Base-by-base conservation (phyloP, 1,284 basidiomycete genomes). In the Fomitopsis schrenkii region DNA sequence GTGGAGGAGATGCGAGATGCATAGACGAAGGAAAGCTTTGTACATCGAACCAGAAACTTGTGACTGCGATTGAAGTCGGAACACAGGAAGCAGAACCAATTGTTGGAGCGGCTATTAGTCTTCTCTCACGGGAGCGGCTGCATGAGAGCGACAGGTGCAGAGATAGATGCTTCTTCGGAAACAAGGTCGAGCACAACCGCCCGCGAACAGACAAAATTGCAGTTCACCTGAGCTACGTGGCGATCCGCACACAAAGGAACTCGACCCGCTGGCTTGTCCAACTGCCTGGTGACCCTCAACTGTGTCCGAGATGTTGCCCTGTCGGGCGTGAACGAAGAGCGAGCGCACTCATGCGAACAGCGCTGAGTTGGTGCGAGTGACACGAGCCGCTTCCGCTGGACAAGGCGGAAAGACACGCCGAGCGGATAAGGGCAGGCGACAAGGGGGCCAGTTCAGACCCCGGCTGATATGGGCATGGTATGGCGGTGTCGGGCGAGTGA, bases 341-440 rank as follows among this genome's bases (percentile, higher is more conserved):
- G 52, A 38, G 52, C 48, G 35, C 36, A 36, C 35, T 17, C 28
- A 28, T 22, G 33, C 52, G 52, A 22, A 15, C 30, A 54, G 35
- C 36, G 52, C 52, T 54, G 52, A 46, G 56, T 45, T 35, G 28
- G 26, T 40, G n/a, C 19, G 14, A 36, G 36, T 19, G 35, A 54
- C 52, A 40, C 36, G 52, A 38, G 35, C 52, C 52, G 56, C 45
- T 45, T 48, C 33, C 56, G 48, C 57, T n/a, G 48, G 44, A 53
- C 28, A 33, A 42, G 48, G 57, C 46, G 48, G 57, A 53, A 59
- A 40, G 57, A 58, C 42, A 44, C 33, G 17, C 45, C 42, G 57
- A 41, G 36, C 57, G 57, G 57, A 52, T 59, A 59, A 59, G n/a
- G 17, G n/a, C 28, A 48, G 41, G 57, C 57, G 57, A 59, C 42